Evolutionary conservation across 331 rosid genomes (phyloP), one percentile per base, ranked within the genome.

Genomic region (Pyracantha coccinea): DNA sequence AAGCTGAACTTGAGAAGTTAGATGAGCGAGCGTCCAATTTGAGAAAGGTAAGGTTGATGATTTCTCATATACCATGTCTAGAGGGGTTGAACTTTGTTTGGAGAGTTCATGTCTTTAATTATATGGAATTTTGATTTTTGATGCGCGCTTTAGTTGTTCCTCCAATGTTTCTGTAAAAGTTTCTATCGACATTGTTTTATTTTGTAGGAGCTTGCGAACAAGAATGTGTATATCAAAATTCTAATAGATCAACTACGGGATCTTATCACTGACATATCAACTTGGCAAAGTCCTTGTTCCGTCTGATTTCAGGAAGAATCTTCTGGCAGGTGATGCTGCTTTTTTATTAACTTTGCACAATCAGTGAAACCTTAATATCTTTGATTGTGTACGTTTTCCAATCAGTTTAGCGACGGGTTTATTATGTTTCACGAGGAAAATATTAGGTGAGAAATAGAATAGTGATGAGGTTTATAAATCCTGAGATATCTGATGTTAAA

Each of bases 271-370:
- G 99, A 92, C 85, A 86, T 94, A 85, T 89, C 96, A 67, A 90
- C 92, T 59, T 94, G 99, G 99, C 97, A 92, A 81, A 94, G 99
- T 80, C 96, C 97, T 62, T 86, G 85, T 70, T 83, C 92, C 4
- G 75, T 88, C 67, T 89, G 84, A 93, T 63, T 58, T 63, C 33
- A 11, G 45, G 25, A 73, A 50, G 63, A 58, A 72, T 35, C 41
- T 21, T 12, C 58, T 33, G 21, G 23, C 17, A 70, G 50, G 50
- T 29, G 64, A 53, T 31, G 38, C 17, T 45, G 47, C 45, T 50
- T 69, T 68, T 17, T 1, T n/a, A 28, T 14, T 14, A 11, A 17
- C 17, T 27, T 27, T 50, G 27, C 63, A 69, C 44, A 50, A 6
- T 69, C 19, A 14, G 41, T 68, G 73, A 67, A 67, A 27, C 57